A percentile compares a stretch with the other conserved stretches of the same genome.
Conservation (phyloP, 306 rosid species). For the Leucaena leucocephala region DNA sequence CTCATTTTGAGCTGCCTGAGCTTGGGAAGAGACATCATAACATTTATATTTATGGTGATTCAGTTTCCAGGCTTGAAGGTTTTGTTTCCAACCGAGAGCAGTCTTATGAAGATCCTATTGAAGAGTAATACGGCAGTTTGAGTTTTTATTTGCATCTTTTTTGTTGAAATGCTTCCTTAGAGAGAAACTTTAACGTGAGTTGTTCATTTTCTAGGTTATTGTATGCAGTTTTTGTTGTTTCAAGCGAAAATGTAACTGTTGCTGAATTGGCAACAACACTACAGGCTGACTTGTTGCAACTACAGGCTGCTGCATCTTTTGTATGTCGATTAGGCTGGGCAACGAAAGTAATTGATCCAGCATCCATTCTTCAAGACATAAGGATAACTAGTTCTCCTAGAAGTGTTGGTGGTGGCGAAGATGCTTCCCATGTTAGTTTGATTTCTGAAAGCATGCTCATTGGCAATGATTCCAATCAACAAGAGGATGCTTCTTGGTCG, state of each 20-base stretch:
- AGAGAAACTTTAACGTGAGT: constrained; percentile 30
- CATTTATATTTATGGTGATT: constrained; percentile 38
- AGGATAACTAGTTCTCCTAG: constrained; percentile 66
- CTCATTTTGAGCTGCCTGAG: not conserved
- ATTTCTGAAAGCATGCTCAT: constrained; percentile 61
- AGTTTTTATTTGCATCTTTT: constrained; percentile 5
- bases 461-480: constrained; percentile 59
- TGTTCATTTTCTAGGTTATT: constrained; percentile 65
- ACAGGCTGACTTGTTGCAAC: constrained; percentile 87
- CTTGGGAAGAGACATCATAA: constrained; percentile 14
- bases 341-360: constrained; percentile 87
- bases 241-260: constrained; percentile 95
- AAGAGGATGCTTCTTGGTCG: constrained; percentile 66
- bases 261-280: constrained; percentile 95
- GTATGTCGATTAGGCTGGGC: constrained; percentile 99
- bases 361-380: constrained; percentile 79
- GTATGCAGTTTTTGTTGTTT: constrained; percentile 97
- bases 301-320: constrained; percentile 98
- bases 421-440: constrained; percentile 54
- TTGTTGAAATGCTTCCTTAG: constrained; percentile 28
- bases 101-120: constrained; percentile 98
- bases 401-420: constrained; percentile 64
- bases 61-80: constrained; percentile 99
- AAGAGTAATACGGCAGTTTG: constrained; percentile 77
- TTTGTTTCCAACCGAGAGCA: constrained; percentile 99